phyloP scores from a whole-genome alignment of 768 basidiomycete genomes.

The Porphyrellus cyaneotinctus region DNA sequence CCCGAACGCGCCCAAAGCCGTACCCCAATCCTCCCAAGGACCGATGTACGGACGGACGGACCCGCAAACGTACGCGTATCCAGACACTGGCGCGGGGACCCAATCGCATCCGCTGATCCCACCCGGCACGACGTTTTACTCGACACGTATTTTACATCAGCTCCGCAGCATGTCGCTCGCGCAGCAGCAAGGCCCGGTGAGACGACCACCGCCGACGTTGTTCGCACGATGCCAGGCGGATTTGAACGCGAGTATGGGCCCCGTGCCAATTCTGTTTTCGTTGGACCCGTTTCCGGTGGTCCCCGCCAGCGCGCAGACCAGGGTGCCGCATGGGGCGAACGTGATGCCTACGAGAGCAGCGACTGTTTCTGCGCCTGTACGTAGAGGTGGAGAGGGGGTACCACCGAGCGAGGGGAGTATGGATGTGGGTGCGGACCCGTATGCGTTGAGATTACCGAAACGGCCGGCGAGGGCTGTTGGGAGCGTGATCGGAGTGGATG shows the following conservation, averaged over 20 bases:
- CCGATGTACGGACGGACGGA: slow-evolving; percentile 55
- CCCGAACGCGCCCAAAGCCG: slow-evolving; percentile 49
- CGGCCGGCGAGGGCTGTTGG: slow-evolving; percentile 8
- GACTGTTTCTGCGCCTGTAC: slow-evolving; percentile 31
- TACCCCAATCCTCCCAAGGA: slow-evolving; percentile 33
- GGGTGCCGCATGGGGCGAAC: background rate
- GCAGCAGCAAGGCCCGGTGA: slow-evolving; percentile 18
- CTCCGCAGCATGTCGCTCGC: slow-evolving; percentile 18
- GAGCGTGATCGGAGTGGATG: background rate
- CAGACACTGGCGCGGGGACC: slow-evolving; percentile 8
- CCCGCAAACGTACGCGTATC: slow-evolving; percentile 15
- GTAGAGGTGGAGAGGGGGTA: slow-evolving; percentile 10
- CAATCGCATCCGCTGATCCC: slow-evolving; percentile 2
- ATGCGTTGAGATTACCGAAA: slow-evolving; percentile 19
- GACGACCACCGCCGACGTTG: slow-evolving; percentile 41
- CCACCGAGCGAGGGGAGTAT: background rate
- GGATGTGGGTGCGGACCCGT: background rate
- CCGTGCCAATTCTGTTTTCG: slow-evolving; percentile 60
- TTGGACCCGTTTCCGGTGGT: slow-evolving; percentile 44
- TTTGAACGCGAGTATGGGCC: slow-evolving; percentile 44
- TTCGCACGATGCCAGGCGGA: slow-evolving; percentile 57
- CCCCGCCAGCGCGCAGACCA: slow-evolving; percentile 7
- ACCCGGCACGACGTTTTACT: slow-evolving; percentile 29
- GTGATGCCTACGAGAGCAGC: slow-evolving; percentile 25
- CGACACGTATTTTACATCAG: slow-evolving; percentile 25